These are phyloP conservation scores for Ligustrum vulgare DNA, from an alignment of 257 asterid species.

Conservation along the genomic window DNA sequence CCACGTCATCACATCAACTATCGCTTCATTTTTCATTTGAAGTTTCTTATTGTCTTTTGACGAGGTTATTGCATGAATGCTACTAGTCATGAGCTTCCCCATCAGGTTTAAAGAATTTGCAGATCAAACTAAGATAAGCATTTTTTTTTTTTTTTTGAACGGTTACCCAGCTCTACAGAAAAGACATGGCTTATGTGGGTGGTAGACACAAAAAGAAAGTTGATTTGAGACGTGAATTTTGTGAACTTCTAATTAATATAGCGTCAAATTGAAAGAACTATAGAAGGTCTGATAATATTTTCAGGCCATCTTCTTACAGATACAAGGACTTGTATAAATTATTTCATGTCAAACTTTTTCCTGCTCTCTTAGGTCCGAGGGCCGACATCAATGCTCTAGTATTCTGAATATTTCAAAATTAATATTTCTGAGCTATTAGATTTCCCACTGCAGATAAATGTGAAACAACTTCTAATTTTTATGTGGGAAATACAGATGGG, in stretches of 20 bases:
- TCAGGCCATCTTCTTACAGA: not conserved
- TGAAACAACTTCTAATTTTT: not conserved
- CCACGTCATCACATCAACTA: not conserved
- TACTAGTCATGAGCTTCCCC: not conserved
- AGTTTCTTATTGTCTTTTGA: not conserved
- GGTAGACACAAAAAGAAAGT: not conserved
- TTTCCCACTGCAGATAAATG: not conserved
- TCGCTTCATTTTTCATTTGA: not conserved
- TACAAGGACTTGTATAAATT: not conserved
- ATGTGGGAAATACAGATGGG: conserved; percentile 60
- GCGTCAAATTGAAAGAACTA: not conserved
- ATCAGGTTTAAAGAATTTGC: not conserved
- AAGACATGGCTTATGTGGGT: not conserved
- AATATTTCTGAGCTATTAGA: not conserved
- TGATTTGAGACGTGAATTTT: not conserved
- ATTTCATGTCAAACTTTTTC: not conserved
- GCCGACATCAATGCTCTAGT: not conserved
- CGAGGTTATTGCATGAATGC: not conserved
- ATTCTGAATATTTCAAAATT: not conserved
- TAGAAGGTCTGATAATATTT: not conserved
- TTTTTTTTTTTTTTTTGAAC: too few relatives aligned
- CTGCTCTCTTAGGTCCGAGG: not conserved
- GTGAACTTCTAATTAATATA: not conserved
- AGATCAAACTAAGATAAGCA: not conserved
- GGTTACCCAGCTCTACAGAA: not conserved